phyloP scores from a whole-genome alignment of 2,329 filamentous ascomycete species.

The Nothophaeocryptopus gaeumannii region DNA sequence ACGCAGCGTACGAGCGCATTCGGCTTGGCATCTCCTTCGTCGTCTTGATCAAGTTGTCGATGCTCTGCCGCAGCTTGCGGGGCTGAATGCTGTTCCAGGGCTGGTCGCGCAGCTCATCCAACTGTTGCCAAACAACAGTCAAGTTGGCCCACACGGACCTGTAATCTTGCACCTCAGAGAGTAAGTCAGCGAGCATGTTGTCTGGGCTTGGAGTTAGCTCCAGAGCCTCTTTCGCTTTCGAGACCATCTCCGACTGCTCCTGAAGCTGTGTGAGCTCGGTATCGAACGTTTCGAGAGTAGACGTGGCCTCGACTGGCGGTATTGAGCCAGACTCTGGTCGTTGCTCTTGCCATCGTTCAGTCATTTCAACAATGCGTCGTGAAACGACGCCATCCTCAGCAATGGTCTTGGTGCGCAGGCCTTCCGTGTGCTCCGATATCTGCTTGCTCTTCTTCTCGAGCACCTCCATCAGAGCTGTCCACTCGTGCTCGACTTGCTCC shows the following conservation, averaged over 20 bases:
- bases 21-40: constrained; percentile 98
- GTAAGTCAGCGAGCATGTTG: constrained; percentile 75
- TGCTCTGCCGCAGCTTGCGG: constrained; percentile 81
- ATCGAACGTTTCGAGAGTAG: constrained; percentile 79
- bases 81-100: constrained; percentile 96
- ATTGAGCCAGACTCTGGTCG: constrained; percentile 96
- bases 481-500: constrained; percentile 94
- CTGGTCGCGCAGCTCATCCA: constrained; percentile 88
- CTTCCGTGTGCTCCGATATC: constrained; percentile 94
- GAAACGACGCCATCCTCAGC: constrained; percentile 90
- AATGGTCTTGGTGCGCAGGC: constrained; percentile 86
- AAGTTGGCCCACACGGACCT: constrained; percentile 97
- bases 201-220: constrained; percentile 79
- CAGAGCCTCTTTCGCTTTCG: constrained; percentile 93
- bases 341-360: constrained; percentile 87
- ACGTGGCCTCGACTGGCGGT: constrained; percentile 81
- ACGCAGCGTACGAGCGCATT: constrained; percentile 99
- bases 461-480: constrained; percentile 89
- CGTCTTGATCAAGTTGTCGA: constrained; percentile 93
- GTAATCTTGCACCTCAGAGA: constrained; percentile 97
- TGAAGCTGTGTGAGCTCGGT: constrained; percentile 79
- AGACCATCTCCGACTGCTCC: constrained; percentile 86
- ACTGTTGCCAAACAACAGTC: constrained; percentile 91
- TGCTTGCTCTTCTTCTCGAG: constrained; percentile 90
- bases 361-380: constrained; percentile 82